phyloP scores from a whole-genome alignment of 2,329 filamentous ascomycete genomes.

The Colletotrichum plurivorum region DNA sequence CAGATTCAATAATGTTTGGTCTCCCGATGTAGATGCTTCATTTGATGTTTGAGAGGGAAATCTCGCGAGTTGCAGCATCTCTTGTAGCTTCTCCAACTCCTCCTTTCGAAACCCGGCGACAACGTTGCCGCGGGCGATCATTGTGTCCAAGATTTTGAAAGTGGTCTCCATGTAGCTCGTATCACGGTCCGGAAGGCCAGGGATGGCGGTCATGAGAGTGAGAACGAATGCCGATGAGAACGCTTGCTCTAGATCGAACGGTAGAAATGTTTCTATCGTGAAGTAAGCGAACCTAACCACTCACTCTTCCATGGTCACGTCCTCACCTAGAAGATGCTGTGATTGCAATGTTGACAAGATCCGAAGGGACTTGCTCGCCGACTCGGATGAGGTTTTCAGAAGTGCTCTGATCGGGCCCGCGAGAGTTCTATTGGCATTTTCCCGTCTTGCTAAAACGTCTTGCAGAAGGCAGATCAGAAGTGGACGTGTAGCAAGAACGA shows the following conservation, averaged over 20 bases:
- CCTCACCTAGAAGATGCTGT: slow-evolving; percentile 13
- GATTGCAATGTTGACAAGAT: slow-evolving; percentile 22
- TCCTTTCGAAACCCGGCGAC: slow-evolving; percentile 19
- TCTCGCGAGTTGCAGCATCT: slow-evolving; percentile 9
- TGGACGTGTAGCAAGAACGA: slow-evolving; percentile 22
- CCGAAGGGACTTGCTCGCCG: slow-evolving; percentile 22
- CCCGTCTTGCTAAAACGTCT: neutral
- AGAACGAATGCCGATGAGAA: slow-evolving; percentile 25
- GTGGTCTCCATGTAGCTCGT: slow-evolving; percentile 5
- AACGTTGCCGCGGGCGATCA: slow-evolving; percentile 13
- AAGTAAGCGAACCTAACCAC: neutral
- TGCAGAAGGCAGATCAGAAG: slow-evolving; percentile 23
- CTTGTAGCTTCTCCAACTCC: slow-evolving; percentile 26
- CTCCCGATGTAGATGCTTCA: neutral
- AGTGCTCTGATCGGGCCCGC: slow-evolving; percentile 25
- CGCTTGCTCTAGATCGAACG: slow-evolving; percentile 30
- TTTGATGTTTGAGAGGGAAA: neutral
- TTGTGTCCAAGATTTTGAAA: slow-evolving; percentile 2
- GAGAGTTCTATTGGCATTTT: slow-evolving; percentile 19
- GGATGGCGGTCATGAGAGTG: slow-evolving; percentile 7
- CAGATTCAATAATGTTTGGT: neutral
- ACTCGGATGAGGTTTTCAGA: slow-evolving; percentile 20
- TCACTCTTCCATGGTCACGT: too few relatives aligned
- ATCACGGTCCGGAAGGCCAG: slow-evolving; percentile 5
- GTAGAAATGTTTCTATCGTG: neutral